phyloP scores from a whole-genome alignment of 306 rosid species.

The Quillaja saponaria region DNA sequence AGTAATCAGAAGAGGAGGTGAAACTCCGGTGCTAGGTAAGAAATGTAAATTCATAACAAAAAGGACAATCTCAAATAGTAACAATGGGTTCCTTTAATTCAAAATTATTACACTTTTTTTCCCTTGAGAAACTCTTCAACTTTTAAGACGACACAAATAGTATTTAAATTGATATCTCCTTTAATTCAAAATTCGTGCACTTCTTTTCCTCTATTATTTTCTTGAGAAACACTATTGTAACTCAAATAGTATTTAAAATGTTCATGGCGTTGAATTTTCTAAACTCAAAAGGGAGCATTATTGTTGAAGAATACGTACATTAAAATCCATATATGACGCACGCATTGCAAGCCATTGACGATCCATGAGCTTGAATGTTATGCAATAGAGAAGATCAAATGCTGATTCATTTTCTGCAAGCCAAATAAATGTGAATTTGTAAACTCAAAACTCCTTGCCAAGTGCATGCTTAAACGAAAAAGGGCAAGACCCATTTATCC shows the following conservation, averaged over 20 bases:
- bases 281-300: background rate
- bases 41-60: too few species aligned
- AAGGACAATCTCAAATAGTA: too few species aligned
- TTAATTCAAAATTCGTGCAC: too few species aligned
- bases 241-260: too few species aligned
- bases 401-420: conserved; percentile 81
- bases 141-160: too few species aligned
- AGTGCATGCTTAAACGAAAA: background rate
- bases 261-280: too few species aligned
- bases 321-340: conserved; percentile 98
- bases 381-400: conserved; percentile 93
- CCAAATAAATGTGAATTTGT: conserved; percentile 25
- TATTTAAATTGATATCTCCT: too few species aligned
- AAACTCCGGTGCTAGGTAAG: conserved; percentile 19
- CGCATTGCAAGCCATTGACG: conserved; percentile 96
- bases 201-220: too few species aligned
- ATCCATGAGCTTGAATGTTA: conserved; percentile 98
- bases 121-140: too few species aligned
- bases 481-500: background rate
- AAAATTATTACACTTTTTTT: too few species aligned
- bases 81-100: too few species aligned
- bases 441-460: conserved; percentile 24
- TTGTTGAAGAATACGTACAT: conserved; percentile 58
- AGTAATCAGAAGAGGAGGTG: conserved; percentile 5
- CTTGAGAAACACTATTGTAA: too few species aligned